Base-by-base conservation (phyloP, 2,329 filamentous ascomycete genomes). In the Balansia obtecta region DNA sequence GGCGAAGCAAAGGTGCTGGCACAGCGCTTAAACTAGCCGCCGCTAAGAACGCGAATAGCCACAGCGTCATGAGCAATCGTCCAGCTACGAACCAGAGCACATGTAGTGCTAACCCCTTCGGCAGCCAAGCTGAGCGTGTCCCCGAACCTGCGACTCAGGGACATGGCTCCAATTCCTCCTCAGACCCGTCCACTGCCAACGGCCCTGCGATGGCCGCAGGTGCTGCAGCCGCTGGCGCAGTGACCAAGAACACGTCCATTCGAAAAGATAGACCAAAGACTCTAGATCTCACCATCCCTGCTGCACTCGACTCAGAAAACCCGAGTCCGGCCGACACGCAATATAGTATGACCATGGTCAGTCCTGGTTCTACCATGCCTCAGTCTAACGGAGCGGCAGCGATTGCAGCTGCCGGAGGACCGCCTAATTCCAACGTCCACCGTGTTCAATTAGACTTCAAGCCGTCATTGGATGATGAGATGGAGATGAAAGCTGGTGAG, bases 391-490 rank as follows among this genome's bases (percentile, higher is more conserved):
- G 74, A 34, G 79, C 77, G 42, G 76, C 75, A 11, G 80, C 77
- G 42, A 83, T 83, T 57, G 79, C 77, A 12, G 78, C 77, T 47
- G 79, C 79, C 43, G 80, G 77, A 50, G 81, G 79, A 16, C 79
- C 82, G 20, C 63, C 71, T 38, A 69, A 73, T 54, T 72, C 78
- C 51, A 67, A 87, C 56, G 90, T 97, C 50, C 86, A 97, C 67
- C 88, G 93, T 55, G 88, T 97, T 34, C 88, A 96, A 66, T 80
- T 97, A 58, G 90, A 96, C 66, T 98, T 97, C 68, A 85, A 82
- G 65, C 90, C 93, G 27, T 91, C 86, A 3, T 84, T 97, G 76
- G 85, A 88, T 6, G 93, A 98, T 63, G 93, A 98, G 68, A 74
- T 98, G 61, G 86, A 82, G 55, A 76, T 98, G 43, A 78, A 74